Conservation (phyloP, 2,329 filamentous ascomycete species). For the Fusarium nygamai region DNA sequence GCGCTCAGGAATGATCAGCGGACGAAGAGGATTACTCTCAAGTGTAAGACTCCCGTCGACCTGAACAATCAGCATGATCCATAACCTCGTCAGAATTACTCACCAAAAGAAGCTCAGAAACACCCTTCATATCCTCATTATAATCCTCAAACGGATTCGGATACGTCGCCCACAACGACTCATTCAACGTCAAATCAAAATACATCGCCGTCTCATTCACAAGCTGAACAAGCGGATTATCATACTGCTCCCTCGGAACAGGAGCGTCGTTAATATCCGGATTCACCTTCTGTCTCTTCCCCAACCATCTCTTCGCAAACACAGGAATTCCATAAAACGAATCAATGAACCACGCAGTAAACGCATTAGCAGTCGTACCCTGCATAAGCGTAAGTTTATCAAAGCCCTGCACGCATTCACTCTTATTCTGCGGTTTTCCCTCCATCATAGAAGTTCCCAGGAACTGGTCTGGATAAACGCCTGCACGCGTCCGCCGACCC, state of each 20-base stretch:
- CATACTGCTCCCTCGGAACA: slow-evolving; percentile 26
- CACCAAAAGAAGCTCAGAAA: slow-evolving; percentile 42
- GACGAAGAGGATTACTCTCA: slow-evolving; percentile 45
- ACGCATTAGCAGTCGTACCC: slow-evolving; percentile 44
- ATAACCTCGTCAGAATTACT: fast-evolving
- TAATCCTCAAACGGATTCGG: slow-evolving; percentile 47
- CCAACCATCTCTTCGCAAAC: slow-evolving; percentile 38
- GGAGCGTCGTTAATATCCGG: slow-evolving; percentile 31
- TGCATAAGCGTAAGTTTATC: slow-evolving; percentile 47
- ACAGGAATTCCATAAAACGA: slow-evolving; percentile 39
- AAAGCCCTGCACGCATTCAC: slow-evolving; percentile 44
- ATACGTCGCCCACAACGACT: slow-evolving; percentile 45
- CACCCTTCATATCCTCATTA: slow-evolving; percentile 39
- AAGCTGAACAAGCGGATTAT: slow-evolving; percentile 36
- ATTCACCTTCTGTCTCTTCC: slow-evolving; percentile 8
- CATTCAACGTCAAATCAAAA: slow-evolving; percentile 45
- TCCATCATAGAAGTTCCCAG: slow-evolving; percentile 44
- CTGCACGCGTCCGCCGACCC: slow-evolving; percentile 43
- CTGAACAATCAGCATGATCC: background rate
- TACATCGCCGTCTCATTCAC: slow-evolving; percentile 35
- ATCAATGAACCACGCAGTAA: slow-evolving; percentile 42
- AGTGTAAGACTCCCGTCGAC: slow-evolving; percentile 47
- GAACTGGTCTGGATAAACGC: slow-evolving; percentile 43
- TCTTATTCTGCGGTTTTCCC: slow-evolving; percentile 40
- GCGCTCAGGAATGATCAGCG: slow-evolving; percentile 43